phyloP scores from a whole-genome alignment of 345 rosid species.

The Eucalyptus pauciflora region DNA sequence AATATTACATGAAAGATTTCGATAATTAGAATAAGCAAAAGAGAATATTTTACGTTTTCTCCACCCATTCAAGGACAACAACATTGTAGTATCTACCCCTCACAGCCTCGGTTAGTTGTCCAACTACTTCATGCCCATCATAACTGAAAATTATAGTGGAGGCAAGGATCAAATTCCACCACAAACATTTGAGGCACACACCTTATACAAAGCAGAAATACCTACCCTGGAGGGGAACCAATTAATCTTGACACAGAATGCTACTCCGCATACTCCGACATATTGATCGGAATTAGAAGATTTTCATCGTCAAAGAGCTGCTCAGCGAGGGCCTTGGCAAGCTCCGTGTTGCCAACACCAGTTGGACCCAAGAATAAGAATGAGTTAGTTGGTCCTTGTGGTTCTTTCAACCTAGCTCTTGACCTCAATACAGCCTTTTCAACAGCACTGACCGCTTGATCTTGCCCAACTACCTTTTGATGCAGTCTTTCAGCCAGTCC shows the following conservation, averaged over 20 bases:
- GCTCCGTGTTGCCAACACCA: constrained; percentile 88
- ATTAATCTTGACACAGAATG: constrained; percentile 75
- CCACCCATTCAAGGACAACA: constrained; percentile 79
- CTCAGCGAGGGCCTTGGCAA: constrained; percentile 81
- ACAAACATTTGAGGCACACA: not conserved
- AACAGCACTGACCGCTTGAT: constrained; percentile 62
- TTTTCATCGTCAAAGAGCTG: constrained; percentile 81
- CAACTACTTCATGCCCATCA: constrained; percentile 89
- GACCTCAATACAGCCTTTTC: constrained; percentile 75
- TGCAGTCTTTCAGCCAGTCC: constrained; percentile 74
- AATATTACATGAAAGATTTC: too few species aligned
- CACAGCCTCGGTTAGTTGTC: constrained; percentile 80
- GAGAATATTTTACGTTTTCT: constrained; percentile 11
- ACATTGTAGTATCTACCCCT: constrained; percentile 72
- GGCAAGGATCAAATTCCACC: not conserved
- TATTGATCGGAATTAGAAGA: constrained; percentile 55
- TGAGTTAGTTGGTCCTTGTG: constrained; percentile 78
- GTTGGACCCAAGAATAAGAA: constrained; percentile 89
- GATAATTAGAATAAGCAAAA: too few species aligned
- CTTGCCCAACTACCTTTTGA: constrained; percentile 67
- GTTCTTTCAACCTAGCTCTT: constrained; percentile 73
- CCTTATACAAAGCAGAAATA: not conserved
- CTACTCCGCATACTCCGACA: constrained; percentile 85
- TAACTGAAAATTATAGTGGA: constrained; percentile 18
- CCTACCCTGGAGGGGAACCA: constrained; percentile 78